A percentile compares a stretch with the other conserved stretches of the same genome.
Conservation (phyloP, 106 monocot species). For the Hemerocallis citrina region DNA sequence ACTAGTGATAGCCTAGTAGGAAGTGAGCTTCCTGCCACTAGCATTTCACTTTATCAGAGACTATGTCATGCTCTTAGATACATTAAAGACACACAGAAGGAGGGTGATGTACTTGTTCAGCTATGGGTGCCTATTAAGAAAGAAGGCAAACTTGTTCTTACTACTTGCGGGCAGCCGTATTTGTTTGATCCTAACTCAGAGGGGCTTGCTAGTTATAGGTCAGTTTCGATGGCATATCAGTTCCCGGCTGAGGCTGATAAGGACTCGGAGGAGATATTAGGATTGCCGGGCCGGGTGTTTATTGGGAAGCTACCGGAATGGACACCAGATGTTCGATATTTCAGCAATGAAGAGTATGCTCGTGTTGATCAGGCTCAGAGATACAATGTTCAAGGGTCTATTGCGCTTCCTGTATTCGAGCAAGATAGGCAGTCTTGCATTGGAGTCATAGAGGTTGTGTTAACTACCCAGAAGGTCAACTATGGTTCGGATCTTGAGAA, state of each 20-base stretch:
- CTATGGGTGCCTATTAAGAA: slow-evolving; percentile 56
- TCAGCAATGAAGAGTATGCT: slow-evolving; percentile 54
- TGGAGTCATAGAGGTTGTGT: slow-evolving; percentile 83
- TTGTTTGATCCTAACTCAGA: slow-evolving; percentile 30
- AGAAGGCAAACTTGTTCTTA: slow-evolving; percentile 45
- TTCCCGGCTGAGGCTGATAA: slow-evolving; percentile 71
- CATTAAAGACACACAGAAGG: slow-evolving; percentile 31
- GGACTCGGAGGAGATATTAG: slow-evolving; percentile 28
- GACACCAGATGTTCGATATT: slow-evolving; percentile 86
- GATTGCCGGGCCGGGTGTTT: slow-evolving; percentile 85
- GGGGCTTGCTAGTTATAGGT: slow-evolving; percentile 48
- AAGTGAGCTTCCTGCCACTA: neutral
- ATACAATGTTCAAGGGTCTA: slow-evolving; percentile 42
- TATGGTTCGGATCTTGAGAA: slow-evolving; percentile 62
- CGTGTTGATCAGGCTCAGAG: slow-evolving; percentile 50
- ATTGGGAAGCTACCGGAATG: slow-evolving; percentile 75
- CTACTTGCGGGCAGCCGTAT: slow-evolving; percentile 68
- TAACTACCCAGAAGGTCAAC: slow-evolving; percentile 56
- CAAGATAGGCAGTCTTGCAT: slow-evolving; percentile 36
- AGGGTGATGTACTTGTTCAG: slow-evolving; percentile 55
- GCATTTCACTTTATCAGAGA: slow-evolving; percentile 18
- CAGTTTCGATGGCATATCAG: slow-evolving; percentile 39
- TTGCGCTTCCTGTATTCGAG: slow-evolving; percentile 77
- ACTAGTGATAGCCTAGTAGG: slow-evolving; percentile 3
- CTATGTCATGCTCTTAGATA: slow-evolving; percentile 19